Evolutionary conservation across 768 basidiomycete genomes (phyloP), one percentile per base, ranked within the genome.

Genomic region (Rhodotorula paludigena): DNA sequence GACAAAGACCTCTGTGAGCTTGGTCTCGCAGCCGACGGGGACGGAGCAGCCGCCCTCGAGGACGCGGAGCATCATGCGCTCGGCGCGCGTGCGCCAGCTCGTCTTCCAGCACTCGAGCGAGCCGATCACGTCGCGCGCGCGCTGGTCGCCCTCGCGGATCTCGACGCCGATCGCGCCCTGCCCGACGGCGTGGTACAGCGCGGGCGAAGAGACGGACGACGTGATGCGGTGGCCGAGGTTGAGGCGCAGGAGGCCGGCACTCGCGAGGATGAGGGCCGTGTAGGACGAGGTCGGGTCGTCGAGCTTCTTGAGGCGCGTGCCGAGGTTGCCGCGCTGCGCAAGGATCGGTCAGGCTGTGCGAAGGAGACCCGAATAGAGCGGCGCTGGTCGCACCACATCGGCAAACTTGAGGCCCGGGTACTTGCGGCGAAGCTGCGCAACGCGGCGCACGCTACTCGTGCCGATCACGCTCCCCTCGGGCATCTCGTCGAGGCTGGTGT

Each of bases 21-120:
- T 79, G 36, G 85, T 86, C 57, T 82, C 80, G 36, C 90, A 87
- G 7, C 93, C 94, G 23, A 99, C 92, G 5, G 94, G 94, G 0
- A 99, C 93, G 68, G 90, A 92, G 80, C 96, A 99, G 33, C 96
- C 96, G 36, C 96, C 96, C 78, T 98, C 96, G 59, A 98, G 82
- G 32, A 87, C 86, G n/a, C 87, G 82, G 70, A 98, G 81, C 78
- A 89, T 88, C 2, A 88, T 89, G 21, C 96, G 85, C 79, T 99
- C 96, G 3, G 92, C 91, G 33, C 83, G 80, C 74, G 88, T 90
- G 61, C 76, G 80, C 87, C 87, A 90, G 54, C 85, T 82, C 0
- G 91, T 92, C 77, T 83, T 81, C 80, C 85, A 84, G 77, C 96
- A 89, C 2, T 85, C 89, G 54, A 92, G 77, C 33, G 81, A 81